phyloP scores from a whole-genome alignment of 2,329 filamentous ascomycete genomes.

The Ceratocystis cubensis region DNA sequence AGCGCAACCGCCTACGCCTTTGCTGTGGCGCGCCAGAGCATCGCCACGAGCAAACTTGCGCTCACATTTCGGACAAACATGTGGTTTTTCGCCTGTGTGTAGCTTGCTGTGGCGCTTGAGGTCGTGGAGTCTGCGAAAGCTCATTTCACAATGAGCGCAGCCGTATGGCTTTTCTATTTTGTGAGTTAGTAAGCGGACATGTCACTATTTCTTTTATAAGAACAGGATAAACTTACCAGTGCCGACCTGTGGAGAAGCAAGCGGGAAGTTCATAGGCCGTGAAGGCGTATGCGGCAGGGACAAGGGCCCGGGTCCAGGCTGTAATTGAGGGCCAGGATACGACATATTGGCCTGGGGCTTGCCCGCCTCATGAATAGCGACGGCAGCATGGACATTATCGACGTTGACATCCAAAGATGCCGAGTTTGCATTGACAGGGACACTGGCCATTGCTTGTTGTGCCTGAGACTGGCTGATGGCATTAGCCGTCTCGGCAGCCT shows the following conservation, averaged over 20 bases:
- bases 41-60: constrained; percentile 91
- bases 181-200: background rate
- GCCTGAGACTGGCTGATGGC: constrained; percentile 35
- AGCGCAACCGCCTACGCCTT: constrained; percentile 89
- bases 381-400: constrained; percentile 27
- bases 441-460: constrained; percentile 37
- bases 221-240: constrained; percentile 13
- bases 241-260: constrained; percentile 30
- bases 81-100: constrained; percentile 89
- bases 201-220: background rate
- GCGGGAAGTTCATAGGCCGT: constrained; percentile 47
- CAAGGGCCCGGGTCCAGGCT: constrained; percentile 27
- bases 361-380: constrained; percentile 15
- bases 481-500: constrained; percentile 27
- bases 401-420: constrained; percentile 43
- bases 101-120: constrained; percentile 93
- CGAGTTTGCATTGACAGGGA: constrained; percentile 39
- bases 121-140: constrained; percentile 86
- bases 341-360: constrained; percentile 42
- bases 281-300: constrained; percentile 35
- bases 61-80: constrained; percentile 89
- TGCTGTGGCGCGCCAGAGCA: constrained; percentile 85
- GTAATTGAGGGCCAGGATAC: constrained; percentile 39
- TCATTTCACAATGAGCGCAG: constrained; percentile 82
- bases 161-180: constrained; percentile 76